Evolutionary conservation across 2,329 filamentous ascomycete genomes (phyloP), one percentile per base, ranked within the genome.

Genomic region (Sporothrix mexicana): DNA sequence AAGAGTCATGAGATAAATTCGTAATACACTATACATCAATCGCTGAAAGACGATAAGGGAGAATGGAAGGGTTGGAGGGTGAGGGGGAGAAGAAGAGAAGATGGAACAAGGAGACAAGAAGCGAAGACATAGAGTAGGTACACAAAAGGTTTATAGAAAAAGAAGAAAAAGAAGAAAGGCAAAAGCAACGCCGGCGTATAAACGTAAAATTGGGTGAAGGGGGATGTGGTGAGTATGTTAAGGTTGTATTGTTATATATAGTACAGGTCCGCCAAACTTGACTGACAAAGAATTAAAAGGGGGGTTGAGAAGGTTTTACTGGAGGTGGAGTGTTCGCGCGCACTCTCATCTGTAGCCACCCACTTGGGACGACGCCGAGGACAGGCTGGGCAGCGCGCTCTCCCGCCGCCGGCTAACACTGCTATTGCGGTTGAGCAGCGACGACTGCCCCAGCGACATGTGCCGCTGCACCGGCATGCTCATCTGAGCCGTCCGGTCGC

Each of bases 281-380:
- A 68, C 62, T 62, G 59, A 66, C 62, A 30, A 47, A 49, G 20
- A 25, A 68, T 68, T 59, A 59, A 41, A 55, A n/a, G 1, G 49
- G 23, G 49, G 15, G 55, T 8, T 36, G 25, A n/a, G 4, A 69
- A 53, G n/a, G n/a, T 4, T 55, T 9, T 12, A 4, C n/a, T 53
- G 2, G 15, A n/a, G 55, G 45, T 23, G 47, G 51, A 43, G 9
- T 20, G n/a, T 55, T 25, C 20, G 51, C 20, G 51, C 9, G n/a
- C 51, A 3, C 1, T 12, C 23, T 84, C 79, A 87, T 80, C 85
- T 82, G 78, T 86, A 86, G 73, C 80, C 79, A 75, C 83, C 81
- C 15, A 82, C 77, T 49, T 83, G 80, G 49, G 83, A 80, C 72
- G 82, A 80, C 20, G 82, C 80, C 43, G 77, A 75, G 17, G 85